phyloP scores from a whole-genome alignment of 1,284 basidiomycete genomes.

The Sphagnurus paluster region DNA sequence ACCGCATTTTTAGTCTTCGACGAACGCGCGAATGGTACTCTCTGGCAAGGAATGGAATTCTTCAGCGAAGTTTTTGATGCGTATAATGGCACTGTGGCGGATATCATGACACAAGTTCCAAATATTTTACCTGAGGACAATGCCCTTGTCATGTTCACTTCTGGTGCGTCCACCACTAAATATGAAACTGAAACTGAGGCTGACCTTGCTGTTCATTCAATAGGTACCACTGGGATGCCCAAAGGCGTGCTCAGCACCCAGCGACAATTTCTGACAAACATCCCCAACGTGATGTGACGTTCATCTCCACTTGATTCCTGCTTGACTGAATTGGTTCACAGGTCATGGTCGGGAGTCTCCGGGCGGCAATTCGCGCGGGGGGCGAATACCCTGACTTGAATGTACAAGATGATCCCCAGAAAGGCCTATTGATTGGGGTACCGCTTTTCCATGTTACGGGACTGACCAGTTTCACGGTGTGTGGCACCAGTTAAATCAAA shows the following conservation, averaged over 20 bases:
- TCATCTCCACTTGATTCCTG: background rate
- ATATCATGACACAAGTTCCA: conserved; percentile 22
- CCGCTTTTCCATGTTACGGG: conserved; percentile 21
- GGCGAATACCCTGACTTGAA: conserved; percentile 32
- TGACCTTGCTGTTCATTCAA: too few species aligned
- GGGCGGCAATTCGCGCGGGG: conserved; percentile 47
- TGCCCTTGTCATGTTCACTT: conserved; percentile 58
- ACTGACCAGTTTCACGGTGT: conserved; percentile 19
- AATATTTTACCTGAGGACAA: conserved; percentile 55
- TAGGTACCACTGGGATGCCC: conserved; percentile 59
- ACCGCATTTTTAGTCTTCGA: conserved; percentile 39
- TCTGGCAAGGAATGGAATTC: conserved; percentile 35
- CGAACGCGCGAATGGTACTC: conserved; percentile 24
- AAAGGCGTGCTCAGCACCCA: conserved; percentile 51
- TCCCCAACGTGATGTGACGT: conserved; percentile 40
- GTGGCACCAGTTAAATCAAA: conserved; percentile 8
- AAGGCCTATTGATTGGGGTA: conserved; percentile 16
- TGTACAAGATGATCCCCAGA: conserved; percentile 28
- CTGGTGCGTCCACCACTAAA: conserved; percentile 36
- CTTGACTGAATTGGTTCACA: conserved; percentile 15
- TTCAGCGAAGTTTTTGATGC: conserved; percentile 29
- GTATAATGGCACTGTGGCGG: conserved; percentile 22
- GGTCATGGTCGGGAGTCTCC: conserved; percentile 39
- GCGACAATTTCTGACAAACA: conserved; percentile 53
- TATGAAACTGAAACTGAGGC: too few species aligned